Evolutionary conservation across 768 basidiomycete species (phyloP).

Genomic region (Tulasnella sp.): DNA sequence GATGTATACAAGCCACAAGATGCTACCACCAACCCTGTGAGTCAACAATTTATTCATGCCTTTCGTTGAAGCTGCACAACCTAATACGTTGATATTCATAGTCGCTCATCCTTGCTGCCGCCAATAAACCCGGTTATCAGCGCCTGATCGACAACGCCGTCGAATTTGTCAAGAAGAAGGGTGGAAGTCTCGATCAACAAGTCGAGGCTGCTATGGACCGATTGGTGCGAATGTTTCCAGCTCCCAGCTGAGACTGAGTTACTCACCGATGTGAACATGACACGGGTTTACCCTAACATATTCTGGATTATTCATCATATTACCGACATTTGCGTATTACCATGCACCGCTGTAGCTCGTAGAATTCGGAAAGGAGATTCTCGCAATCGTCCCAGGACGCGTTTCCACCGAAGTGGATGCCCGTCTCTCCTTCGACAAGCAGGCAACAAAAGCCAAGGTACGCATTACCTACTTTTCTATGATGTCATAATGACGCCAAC

Average conservation of each 20-base stretch:
- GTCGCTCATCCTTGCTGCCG: constrained; percentile 66
- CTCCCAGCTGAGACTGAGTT: not conserved
- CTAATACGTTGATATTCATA: constrained; percentile 1
- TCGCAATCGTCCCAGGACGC: constrained; percentile 90
- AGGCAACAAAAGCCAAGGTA: constrained; percentile 79
- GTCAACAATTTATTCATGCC: constrained; percentile 5
- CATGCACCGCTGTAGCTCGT: constrained; percentile 50
- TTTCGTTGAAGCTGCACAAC: not conserved
- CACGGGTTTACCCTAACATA: not conserved
- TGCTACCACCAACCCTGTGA: constrained; percentile 94
- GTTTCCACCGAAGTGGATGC: constrained; percentile 99
- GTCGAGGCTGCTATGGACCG: constrained; percentile 74
- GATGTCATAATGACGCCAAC: constrained; percentile 4
- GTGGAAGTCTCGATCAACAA: constrained; percentile 62
- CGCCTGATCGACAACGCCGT: constrained; percentile 67
- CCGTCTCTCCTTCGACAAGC: constrained; percentile 91
- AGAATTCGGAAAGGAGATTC: constrained; percentile 93
- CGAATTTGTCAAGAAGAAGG: constrained; percentile 63
- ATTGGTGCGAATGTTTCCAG: constrained; percentile 42
- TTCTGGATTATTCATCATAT: not conserved
- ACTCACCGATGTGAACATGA: too few species aligned
- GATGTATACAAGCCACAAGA: constrained; percentile 97
- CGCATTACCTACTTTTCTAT: constrained; percentile 10
- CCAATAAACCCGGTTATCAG: constrained; percentile 77
- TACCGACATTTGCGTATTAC: not conserved